Evolutionary conservation across 805 yeast genomes (phyloP).

Genomic region (Pichia ethanolica): DNA sequence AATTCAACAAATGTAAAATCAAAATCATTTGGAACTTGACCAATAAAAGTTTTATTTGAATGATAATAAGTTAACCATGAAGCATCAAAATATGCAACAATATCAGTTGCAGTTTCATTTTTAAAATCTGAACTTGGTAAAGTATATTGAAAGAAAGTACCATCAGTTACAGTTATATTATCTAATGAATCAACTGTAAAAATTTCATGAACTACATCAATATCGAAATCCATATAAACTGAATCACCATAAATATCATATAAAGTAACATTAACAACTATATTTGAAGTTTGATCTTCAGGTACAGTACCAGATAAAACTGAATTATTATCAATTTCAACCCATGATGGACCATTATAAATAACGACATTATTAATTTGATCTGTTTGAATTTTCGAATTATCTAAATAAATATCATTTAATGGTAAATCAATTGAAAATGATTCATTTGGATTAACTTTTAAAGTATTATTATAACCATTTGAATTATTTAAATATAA

Average conservation of each 20-base stretch:
- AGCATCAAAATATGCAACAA: slow-evolving; percentile 38
- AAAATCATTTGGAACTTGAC: slow-evolving; percentile 52
- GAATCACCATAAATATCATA: slow-evolving; percentile 54
- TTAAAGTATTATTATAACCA: slow-evolving; percentile 33
- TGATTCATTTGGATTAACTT: slow-evolving; percentile 56
- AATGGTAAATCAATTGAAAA: slow-evolving; percentile 57
- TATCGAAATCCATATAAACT: slow-evolving; percentile 49
- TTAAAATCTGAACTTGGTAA: slow-evolving; percentile 52
- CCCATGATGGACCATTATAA: slow-evolving; percentile 55
- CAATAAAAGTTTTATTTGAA: slow-evolving; percentile 58
- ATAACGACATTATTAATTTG: slow-evolving; percentile 51
- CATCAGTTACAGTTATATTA: slow-evolving; percentile 62
- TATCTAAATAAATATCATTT: slow-evolving; percentile 57
- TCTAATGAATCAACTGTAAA: slow-evolving; percentile 49
- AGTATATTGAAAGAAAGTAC: slow-evolving; percentile 49
- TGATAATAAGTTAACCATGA: slow-evolving; percentile 63
- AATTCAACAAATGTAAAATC: slow-evolving; percentile 34
- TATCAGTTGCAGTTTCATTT: slow-evolving; percentile 40
- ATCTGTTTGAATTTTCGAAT: slow-evolving; percentile 33
- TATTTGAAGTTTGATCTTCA: slow-evolving; percentile 30
- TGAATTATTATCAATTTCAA: slow-evolving; percentile 33
- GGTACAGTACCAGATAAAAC: slow-evolving; percentile 55
- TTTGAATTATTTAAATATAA: slow-evolving; percentile 59
- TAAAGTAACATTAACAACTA: slow-evolving; percentile 46
- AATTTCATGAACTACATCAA: slow-evolving; percentile 44